These are phyloP conservation scores for Camptophora hylomeconis DNA, from an alignment of 2,329 filamentous ascomycete genomes.

Conservation along the genomic window DNA sequence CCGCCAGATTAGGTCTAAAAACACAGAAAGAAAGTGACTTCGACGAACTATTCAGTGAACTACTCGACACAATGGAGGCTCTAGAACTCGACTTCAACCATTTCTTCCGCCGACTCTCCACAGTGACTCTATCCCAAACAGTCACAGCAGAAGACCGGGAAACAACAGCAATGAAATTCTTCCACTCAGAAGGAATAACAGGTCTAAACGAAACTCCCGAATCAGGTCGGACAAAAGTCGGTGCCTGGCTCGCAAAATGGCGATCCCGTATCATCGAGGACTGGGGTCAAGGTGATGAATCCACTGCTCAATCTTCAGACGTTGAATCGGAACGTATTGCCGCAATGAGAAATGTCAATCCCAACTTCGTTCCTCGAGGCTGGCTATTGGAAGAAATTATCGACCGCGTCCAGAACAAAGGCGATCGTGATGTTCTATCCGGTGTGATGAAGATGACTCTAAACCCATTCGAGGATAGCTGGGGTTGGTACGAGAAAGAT, in stretches of 20 bases:
- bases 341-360: constrained; percentile 78
- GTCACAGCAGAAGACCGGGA: constrained; percentile 50
- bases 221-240: constrained; percentile 53
- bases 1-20: constrained; percentile 61
- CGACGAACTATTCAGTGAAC: constrained; percentile 63
- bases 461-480: constrained; percentile 67
- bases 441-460: constrained; percentile 72
- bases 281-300: constrained; percentile 46
- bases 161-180: constrained; percentile 59
- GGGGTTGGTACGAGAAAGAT: constrained; percentile 50
- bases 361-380: constrained; percentile 78
- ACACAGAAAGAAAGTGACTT: constrained; percentile 61
- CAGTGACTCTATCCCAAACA: constrained; percentile 48
- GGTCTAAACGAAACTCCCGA: constrained; percentile 46
- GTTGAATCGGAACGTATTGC: constrained; percentile 50
- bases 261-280: constrained; percentile 58
- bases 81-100: constrained; percentile 87
- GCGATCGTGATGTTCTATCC: constrained; percentile 65
- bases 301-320: constrained; percentile 18
- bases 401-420: constrained; percentile 68
- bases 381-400: constrained; percentile 96
- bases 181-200: constrained; percentile 60
- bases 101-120: constrained; percentile 71
- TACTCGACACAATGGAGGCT: constrained; percentile 68
- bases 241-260: constrained; percentile 74